Base-by-base conservation (phyloP, 1,139 yeast species). In the Kodamaea derodonti region DNA sequence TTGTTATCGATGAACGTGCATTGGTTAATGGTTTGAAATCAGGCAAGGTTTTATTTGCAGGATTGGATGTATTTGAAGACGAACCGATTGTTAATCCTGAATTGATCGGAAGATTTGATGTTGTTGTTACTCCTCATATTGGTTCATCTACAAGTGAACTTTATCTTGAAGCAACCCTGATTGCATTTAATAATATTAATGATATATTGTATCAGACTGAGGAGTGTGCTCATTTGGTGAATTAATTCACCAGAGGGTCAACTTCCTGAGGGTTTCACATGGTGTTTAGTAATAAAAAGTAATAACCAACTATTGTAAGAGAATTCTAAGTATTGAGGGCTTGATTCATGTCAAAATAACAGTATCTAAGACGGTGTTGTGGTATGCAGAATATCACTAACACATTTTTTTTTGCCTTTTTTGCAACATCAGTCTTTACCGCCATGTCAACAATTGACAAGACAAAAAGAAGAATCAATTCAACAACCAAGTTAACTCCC, bases 41-140 rank as follows among this genome's bases (percentile, higher is more conserved):
- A 3, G 95, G 94, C 1, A 78, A 82, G 40, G 69, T 88, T 3
- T 58, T 72, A 15, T 75, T 81, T 50, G 92, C 82, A 12, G 97
- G 95, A 0, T 62, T 86, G 30, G 96, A 87, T 50, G 96, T 87
- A 4, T 85, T 67, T 57, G 84, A 79, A 47, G 56, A 72, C 26
- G 96, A 87, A 56, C 90, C 90, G 3, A 35, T 40, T 1, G 69
- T 83, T 10, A 71, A 76, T 42, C 68, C 69, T 11, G 77, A 64
- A 20, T 69, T 83, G 33, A 48, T 74, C 20, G 60, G 62, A 11
- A 69, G 94, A 49, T 69, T 78, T 51, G 87, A 85, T 54, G 87
- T 83, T n/a, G 63, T 81, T 0, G 58, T 83, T 32, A 74, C 86
- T 12, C 95, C 95, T 8, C 95, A 85, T 55, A 56, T 82, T 24